Evolutionary conservation across 2,329 filamentous ascomycete genomes (phyloP), one percentile per base, ranked within the genome.

Genomic region (Fusarium albidum): DNA sequence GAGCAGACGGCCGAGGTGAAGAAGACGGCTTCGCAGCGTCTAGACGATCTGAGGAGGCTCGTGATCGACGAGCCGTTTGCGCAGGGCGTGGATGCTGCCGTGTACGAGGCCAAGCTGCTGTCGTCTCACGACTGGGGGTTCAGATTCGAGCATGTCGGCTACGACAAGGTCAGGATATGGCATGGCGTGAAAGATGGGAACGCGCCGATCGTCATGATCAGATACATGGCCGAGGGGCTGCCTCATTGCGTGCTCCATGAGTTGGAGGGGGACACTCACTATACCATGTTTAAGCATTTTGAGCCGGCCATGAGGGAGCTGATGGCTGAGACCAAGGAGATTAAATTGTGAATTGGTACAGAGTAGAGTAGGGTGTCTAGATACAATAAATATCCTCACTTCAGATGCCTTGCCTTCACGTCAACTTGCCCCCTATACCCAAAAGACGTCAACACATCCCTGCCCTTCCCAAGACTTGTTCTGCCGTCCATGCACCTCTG

Each of bases 141-240:
- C 40, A 35, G 44, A 0, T 59, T 71, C 18, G 67, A 70, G 17
- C 65, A 69, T 15, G 57, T 74, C 3, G 32, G 53, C 6, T 69
- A 60, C 34, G 57, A 62, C 9, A 49, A 55, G 6, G 47, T 75
- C 28, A 49, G 59, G 17, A 67, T 71, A 6, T 75, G 71, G 69
- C 70, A 75, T 41, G 72, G 73, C 2, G 55, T 50, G 2, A 55
- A 66, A 14, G 72, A 75, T 26, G 45, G 18, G 10, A 71, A 74
- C 34, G 65, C 68, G 2, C 73, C 72, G 2, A 63, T 73, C 9
- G 50, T 48, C 15, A 68, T 70, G 64, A 67, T 74, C 5, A 65
- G 71, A n/a, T 75, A 71, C 43, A 68, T 77, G 65, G 70, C 71
- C 1, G 62, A 73, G 21, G 60, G 62, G 11, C 40, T 79, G 26